Conservation (phyloP, 1,284 basidiomycete genomes). For the Fomitopsis schrenkii region DNA sequence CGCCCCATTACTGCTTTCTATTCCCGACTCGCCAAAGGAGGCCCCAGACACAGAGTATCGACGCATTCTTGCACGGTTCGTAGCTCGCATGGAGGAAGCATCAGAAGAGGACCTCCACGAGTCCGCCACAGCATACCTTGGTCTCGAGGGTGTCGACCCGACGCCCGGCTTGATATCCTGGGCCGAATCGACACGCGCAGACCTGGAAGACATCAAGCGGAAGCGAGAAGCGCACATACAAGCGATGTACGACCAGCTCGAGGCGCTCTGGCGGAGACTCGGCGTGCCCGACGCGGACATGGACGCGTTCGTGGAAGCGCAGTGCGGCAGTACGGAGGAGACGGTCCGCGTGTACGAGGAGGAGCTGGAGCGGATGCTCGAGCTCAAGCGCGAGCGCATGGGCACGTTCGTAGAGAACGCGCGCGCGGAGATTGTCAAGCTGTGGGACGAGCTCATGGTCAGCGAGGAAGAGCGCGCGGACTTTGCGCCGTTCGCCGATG, state of each 20-base stretch:
- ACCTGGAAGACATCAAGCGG: slow-evolving; percentile 67
- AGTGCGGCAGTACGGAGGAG: slow-evolving; percentile 74
- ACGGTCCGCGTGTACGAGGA: slow-evolving; percentile 79
- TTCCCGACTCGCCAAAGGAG: slow-evolving; percentile 19
- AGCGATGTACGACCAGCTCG: slow-evolving; percentile 82
- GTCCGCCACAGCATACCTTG: slow-evolving; percentile 37
- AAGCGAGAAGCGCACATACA: slow-evolving; percentile 76
- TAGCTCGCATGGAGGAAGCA: slow-evolving; percentile 58
- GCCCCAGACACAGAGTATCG: slow-evolving; percentile 43
- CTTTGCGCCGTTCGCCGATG: slow-evolving; percentile 78
- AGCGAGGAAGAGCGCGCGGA: slow-evolving; percentile 80
- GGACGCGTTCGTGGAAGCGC: slow-evolving; percentile 77
- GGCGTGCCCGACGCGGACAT: slow-evolving; percentile 71
- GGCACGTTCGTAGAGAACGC: slow-evolving; percentile 82
- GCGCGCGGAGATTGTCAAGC: slow-evolving; percentile 71
- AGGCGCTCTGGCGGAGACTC: slow-evolving; percentile 75
- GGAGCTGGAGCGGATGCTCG: slow-evolving; percentile 88
- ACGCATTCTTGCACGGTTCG: slow-evolving; percentile 58
- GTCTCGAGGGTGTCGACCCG: slow-evolving; percentile 60
- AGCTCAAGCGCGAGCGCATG: slow-evolving; percentile 86
- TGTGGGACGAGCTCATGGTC: slow-evolving; percentile 89
- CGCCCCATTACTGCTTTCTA: slow-evolving; percentile 21
- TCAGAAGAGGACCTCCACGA: slow-evolving; percentile 43
- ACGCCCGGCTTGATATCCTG: slow-evolving; percentile 60
- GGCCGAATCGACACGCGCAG: slow-evolving; percentile 50